These are phyloP conservation scores for Fusarium floridanum DNA, from an alignment of 2,329 filamentous ascomycete species.

Conservation along the genomic window DNA sequence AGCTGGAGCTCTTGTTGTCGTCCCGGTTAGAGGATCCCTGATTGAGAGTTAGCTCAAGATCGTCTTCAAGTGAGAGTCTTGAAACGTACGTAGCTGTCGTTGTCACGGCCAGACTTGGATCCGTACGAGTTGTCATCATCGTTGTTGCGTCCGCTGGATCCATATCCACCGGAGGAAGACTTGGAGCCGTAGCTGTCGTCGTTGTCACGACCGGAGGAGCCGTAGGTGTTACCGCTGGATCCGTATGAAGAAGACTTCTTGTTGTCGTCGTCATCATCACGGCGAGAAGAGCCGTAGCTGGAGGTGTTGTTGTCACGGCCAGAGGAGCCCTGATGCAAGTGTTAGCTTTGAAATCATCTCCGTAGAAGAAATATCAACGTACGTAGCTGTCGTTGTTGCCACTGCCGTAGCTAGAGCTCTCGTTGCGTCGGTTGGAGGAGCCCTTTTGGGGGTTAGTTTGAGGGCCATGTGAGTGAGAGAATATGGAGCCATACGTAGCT, in stretches of 20 bases:
- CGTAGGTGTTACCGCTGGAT: neutral
- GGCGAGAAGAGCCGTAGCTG: slow-evolving; percentile 7
- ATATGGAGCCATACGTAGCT: neutral
- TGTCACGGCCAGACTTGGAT: slow-evolving; percentile 12
- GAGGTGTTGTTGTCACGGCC: slow-evolving; percentile 20
- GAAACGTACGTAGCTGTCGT: slow-evolving; percentile 14
- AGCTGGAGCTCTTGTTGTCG: slow-evolving; percentile 1
- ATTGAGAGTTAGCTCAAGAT: neutral
- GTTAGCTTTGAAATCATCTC: slow-evolving; percentile 2
- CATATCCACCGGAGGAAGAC: neutral
- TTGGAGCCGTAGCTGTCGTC: neutral
- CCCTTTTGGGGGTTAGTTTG: neutral
- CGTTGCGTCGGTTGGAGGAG: neutral
- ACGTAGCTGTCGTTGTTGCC: slow-evolving; percentile 8
- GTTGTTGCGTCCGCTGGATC: neutral
- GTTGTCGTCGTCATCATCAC: slow-evolving; percentile 19
- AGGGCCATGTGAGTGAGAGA: neutral
- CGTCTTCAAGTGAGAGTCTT: neutral
- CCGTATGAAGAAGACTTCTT: slow-evolving; percentile 13
- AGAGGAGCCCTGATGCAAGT: slow-evolving; percentile 24
- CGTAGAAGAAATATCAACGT: neutral
- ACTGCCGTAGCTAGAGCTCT: neutral
- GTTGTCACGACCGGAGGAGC: slow-evolving; percentile 1
- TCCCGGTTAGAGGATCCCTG: slow-evolving; percentile 27
- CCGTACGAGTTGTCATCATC: slow-evolving; percentile 12